Conservation (phyloP, 805 yeast species). For the Torulaspora indica region DNA sequence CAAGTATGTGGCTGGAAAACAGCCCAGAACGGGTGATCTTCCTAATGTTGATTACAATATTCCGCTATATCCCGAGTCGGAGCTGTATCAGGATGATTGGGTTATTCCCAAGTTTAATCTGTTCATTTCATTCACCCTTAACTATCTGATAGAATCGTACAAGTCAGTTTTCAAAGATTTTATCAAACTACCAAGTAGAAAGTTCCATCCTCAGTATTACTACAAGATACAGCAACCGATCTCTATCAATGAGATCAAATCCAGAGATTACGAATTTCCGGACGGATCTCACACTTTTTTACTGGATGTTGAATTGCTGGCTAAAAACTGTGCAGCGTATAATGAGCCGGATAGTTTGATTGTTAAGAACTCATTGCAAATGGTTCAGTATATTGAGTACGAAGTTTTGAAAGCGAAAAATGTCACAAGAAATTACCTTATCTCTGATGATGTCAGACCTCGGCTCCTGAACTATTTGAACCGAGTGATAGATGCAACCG, state of each 20-base stretch:
- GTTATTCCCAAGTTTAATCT: constrained; percentile 33
- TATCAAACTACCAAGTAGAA: constrained; percentile 65
- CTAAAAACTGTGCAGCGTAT: constrained; percentile 64
- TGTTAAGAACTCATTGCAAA: constrained; percentile 57
- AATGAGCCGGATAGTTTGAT: constrained; percentile 65
- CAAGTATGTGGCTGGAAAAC: constrained; percentile 34
- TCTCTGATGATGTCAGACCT: constrained; percentile 27
- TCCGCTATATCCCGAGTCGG: constrained; percentile 33
- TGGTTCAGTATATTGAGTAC: constrained; percentile 53
- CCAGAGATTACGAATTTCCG: constrained; percentile 34
- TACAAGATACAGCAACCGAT: constrained; percentile 59
- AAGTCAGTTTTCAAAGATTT: constrained; percentile 46
- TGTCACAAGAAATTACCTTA: constrained; percentile 29
- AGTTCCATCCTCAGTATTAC: constrained; percentile 76
- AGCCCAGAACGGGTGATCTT: constrained; percentile 26
- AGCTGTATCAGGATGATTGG: constrained; percentile 32
- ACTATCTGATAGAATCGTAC: constrained; percentile 29
- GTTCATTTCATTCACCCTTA: constrained; percentile 31
- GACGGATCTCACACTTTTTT: constrained; percentile 41
- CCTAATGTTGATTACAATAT: constrained; percentile 26
- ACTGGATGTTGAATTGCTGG: constrained; percentile 62
- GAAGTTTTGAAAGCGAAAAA: constrained; percentile 42
- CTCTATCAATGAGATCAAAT: constrained; percentile 61
- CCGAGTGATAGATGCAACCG: constrained; percentile 31
- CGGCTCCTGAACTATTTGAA: constrained; percentile 20